phyloP scores from a whole-genome alignment of 345 rosid genomes.

The Linum trigynum region DNA sequence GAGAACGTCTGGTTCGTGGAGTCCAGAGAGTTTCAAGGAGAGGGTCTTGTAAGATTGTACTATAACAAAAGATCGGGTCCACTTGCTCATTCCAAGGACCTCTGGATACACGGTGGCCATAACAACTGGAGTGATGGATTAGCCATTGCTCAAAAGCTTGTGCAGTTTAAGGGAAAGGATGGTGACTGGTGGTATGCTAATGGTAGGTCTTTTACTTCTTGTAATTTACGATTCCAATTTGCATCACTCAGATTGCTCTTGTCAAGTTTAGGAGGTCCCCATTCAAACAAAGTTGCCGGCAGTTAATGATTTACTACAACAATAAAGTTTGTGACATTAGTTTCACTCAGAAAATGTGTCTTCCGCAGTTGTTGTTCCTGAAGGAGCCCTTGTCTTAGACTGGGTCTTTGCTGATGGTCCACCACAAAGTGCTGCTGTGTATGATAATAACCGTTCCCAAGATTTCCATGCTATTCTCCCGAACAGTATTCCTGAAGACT shows the following conservation, averaged over 20 bases:
- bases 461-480: constrained; percentile 79
- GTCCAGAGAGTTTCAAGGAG: constrained; percentile 52
- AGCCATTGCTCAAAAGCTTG: constrained; percentile 52
- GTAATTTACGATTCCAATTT: background rate
- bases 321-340: constrained; percentile 2
- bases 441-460: constrained; percentile 60
- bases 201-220: constrained; percentile 32
- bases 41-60: constrained; percentile 44
- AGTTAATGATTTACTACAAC: background rate
- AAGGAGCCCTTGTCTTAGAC: constrained; percentile 58
- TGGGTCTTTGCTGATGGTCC: constrained; percentile 96
- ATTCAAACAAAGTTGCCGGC: background rate
- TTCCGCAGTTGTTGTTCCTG: constrained; percentile 63
- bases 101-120: constrained; percentile 92
- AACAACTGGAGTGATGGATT: constrained; percentile 74
- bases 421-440: constrained; percentile 49
- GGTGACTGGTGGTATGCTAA: constrained; percentile 82
- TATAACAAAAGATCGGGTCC: constrained; percentile 73
- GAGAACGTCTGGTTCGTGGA: constrained; percentile 64
- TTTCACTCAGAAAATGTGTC: constrained; percentile 3
- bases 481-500: constrained; percentile 34
- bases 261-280: background rate
- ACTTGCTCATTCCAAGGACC: constrained; percentile 49
- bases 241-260: background rate
- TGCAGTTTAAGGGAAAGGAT: constrained; percentile 33